Base-by-base conservation (phyloP, 1,284 basidiomycete species). In the Naganishia albida region DNA sequence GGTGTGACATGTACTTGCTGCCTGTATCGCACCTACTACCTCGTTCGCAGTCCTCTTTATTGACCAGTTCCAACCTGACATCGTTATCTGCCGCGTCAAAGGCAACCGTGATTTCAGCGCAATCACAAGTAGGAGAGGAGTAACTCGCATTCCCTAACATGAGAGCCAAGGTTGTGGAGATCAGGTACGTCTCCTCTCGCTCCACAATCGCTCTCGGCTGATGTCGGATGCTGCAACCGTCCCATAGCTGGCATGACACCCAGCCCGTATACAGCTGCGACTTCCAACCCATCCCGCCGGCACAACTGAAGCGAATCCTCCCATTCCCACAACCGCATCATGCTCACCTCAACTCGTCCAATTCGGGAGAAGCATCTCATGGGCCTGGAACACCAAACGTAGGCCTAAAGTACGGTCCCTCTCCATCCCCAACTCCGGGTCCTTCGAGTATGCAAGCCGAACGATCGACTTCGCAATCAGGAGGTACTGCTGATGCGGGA, bases 211-310 rank as follows among this genome's bases (percentile, higher is more conserved):
- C 34, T n/a, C 6, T 13, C 3, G 23, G 49, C 20, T n/a, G 3
- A 43, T 18, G 30, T 20, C 51, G 44, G 3, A 16, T 40, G 20
- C 26, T 34, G 25, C 40, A 39, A 23, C 38, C n/a, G 48, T 18
- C 15, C 66, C n/a, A n/a, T n/a, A 80, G 78, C 43, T 97, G 93
- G 93, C 93, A 96, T 82, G 91, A 94, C 81, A 80, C 78, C 1
- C 93, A 91, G 76, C 92, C 93, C 28, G 93, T 96, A 77, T 93
- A 91, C 63, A 90, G 90, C 20, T 92, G 90, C 78, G 93, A 97
- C 82, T 94, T 95, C 73, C 93, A 97, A 75, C 88, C 90, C 2
- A 70, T 81, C n/a, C 77, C 79, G 0, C 72, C 76, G 1, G 71
- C 78, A 7, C 79, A 81, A 59, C 74, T 82, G 56, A 82, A 81